Conservation (phyloP, 1,284 basidiomycete genomes). For the Pascua guehoae region DNA sequence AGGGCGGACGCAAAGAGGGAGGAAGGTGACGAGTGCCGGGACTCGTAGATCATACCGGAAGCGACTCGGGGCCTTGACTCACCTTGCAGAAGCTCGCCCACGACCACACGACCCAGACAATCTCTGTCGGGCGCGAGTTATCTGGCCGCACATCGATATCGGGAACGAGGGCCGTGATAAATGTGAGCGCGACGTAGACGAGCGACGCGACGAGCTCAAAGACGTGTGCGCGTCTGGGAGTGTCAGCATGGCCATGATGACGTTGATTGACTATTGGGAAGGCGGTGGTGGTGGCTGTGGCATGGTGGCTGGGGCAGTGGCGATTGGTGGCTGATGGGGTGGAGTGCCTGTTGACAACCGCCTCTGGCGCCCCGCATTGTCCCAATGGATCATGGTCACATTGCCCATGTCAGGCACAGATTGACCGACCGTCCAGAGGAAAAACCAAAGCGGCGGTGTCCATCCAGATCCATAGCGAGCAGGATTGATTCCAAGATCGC, state of each 20-base stretch:
- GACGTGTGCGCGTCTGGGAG: conserved; percentile 17
- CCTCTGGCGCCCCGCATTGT: no score
- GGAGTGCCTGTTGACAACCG: no score
- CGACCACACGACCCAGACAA: conserved; percentile 18
- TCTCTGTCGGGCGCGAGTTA: conserved; percentile 9
- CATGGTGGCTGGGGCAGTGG: not conserved
- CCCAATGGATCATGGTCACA: no score
- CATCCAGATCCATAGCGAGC: no score
- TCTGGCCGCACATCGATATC: conserved; percentile 14
- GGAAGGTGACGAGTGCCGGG: not conserved
- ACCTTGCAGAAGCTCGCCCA: conserved; percentile 14
- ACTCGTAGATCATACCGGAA: not conserved
- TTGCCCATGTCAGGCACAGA: not conserved
- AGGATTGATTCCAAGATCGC: not conserved
- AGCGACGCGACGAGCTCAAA: conserved; percentile 14
- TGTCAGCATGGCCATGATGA: not conserved
- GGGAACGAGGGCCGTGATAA: conserved; percentile 17
- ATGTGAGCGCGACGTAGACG: conserved; percentile 18
- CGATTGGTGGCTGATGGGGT: no score
- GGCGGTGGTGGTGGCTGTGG: not conserved
- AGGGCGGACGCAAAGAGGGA: not conserved
- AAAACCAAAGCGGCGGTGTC: not conserved
- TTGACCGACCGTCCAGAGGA: not conserved
- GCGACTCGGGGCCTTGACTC: not conserved
- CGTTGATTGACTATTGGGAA: not conserved